Conservation (phyloP, 2,329 filamentous ascomycete genomes). For the Purpureocillium takamizusanense region DNA sequence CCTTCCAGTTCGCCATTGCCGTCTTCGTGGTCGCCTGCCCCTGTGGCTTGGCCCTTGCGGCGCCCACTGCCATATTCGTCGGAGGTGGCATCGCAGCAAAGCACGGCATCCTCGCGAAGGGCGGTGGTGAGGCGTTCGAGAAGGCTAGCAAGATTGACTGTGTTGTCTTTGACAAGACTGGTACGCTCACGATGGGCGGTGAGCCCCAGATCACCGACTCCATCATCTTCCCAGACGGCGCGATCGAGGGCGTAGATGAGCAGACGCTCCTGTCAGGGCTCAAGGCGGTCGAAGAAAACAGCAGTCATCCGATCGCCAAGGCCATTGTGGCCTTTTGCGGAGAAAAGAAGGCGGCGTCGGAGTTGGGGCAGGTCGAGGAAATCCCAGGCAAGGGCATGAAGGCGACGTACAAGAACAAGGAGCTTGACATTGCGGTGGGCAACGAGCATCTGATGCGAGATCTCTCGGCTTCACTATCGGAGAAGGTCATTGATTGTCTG, state of each 20-base stretch:
- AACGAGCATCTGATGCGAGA: constrained; percentile 62
- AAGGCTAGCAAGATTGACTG: constrained; percentile 71
- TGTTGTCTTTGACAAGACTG: constrained; percentile 84
- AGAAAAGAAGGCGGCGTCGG: constrained; percentile 17
- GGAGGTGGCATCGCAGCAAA: constrained; percentile 72
- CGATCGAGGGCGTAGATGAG: constrained; percentile 12
- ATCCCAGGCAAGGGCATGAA: constrained; percentile 63
- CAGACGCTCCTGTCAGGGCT: constrained; percentile 41
- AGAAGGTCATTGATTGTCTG: constrained; percentile 25
- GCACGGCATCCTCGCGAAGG: constrained; percentile 73
- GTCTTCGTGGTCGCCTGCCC: constrained; percentile 84
- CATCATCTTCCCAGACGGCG: constrained; percentile 25
- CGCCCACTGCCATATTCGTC: constrained; percentile 77
- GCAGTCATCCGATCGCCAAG: constrained; percentile 65
- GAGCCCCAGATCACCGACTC: constrained; percentile 60
- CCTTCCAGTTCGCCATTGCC: constrained; percentile 73
- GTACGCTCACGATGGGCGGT: constrained; percentile 66
- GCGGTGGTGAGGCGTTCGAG: constrained; percentile 78
- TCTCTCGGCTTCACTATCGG: constrained; percentile 29
- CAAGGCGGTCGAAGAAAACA: constrained; percentile 58
- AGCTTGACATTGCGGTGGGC: constrained; percentile 53
- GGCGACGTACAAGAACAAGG: constrained; percentile 35
- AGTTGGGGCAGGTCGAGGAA: constrained; percentile 47
- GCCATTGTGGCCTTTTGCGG: constrained; percentile 58
- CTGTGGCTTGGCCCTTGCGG: constrained; percentile 76